These are phyloP conservation scores for Yamadazyma sp. DNA, from an alignment of 805 yeast species.

Conservation along the genomic window DNA sequence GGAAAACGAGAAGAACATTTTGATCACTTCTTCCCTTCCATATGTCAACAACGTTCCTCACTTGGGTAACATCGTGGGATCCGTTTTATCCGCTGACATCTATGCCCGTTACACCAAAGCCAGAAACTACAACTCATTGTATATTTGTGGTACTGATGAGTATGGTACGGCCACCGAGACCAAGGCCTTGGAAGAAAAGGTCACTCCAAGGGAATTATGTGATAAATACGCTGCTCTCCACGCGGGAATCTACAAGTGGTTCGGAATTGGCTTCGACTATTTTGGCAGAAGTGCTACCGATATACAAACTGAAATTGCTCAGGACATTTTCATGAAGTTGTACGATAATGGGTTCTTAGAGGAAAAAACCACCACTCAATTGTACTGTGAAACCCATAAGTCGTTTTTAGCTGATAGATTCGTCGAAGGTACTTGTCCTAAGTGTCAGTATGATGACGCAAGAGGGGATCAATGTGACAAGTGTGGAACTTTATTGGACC, in stretches of 20 bases:
- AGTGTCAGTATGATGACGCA: constrained; percentile 93
- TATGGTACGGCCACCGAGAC: constrained; percentile 99
- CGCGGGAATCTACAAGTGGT: constrained; percentile 92
- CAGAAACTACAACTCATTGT: constrained; percentile 84
- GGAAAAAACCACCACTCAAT: constrained; percentile 84
- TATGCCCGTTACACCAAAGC: constrained; percentile 86
- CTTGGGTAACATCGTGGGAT: constrained; percentile 94
- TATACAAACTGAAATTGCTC: constrained; percentile 91
- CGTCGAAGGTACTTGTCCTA: constrained; percentile 97
- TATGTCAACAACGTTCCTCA: constrained; percentile 99
- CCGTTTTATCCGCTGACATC: constrained; percentile 92
- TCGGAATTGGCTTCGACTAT: constrained; percentile 88
- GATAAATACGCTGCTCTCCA: constrained; percentile 87
- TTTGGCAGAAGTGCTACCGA: constrained; percentile 96
- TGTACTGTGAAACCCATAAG: constrained; percentile 86
- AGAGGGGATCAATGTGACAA: constrained; percentile 99
- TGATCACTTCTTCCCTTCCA: constrained; percentile 95
- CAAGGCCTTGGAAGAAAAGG: constrained; percentile 91
- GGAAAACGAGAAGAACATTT: constrained; percentile 70
- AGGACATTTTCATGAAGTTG: constrained; percentile 80
- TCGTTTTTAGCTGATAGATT: constrained; percentile 94
- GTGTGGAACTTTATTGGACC: constrained; percentile 87
- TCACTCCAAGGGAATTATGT: constrained; percentile 86
- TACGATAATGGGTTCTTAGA: constrained; percentile 77
- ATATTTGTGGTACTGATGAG: constrained; percentile 96